Percentiles rank a stretch among this genome's conserved stretches.
Conservation (phyloP, 176 grass and related monocot genomes). For the Canna indica region DNA sequence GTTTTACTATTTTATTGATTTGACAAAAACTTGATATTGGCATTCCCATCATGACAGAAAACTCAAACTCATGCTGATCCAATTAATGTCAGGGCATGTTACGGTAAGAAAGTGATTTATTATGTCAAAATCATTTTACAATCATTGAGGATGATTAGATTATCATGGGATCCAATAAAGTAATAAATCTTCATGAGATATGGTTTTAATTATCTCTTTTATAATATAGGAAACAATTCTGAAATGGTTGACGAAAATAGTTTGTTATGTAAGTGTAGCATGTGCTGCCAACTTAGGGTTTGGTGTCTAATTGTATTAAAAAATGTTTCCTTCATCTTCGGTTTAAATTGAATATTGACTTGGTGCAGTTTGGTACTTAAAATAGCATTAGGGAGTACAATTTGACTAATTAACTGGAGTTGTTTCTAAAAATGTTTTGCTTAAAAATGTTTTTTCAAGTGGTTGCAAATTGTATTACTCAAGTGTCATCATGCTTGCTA, state of each 20-base stretch:
- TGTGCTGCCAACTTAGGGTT: slow-evolving; percentile 1
- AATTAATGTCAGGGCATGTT: too few species aligned
- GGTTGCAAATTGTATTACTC: too few species aligned
- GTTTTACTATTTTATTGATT: too few species aligned
- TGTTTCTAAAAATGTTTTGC: too few species aligned
- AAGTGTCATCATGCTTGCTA: too few species aligned
- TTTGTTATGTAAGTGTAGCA: too few species aligned
- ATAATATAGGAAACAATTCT: too few species aligned
- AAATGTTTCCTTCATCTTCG: not conserved
- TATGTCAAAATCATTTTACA: not conserved
- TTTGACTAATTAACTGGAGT: too few species aligned
- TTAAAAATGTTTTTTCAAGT: too few species aligned
- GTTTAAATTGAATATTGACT: not conserved
- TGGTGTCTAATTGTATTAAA: not conserved
- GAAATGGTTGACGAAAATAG: too few species aligned
- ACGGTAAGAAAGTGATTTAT: not conserved
- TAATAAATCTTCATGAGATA: not conserved
- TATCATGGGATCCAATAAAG: not conserved
- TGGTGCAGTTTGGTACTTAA: not conserved
- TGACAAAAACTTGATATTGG: too few species aligned
- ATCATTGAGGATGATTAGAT: not conserved
- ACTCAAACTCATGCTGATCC: too few species aligned
- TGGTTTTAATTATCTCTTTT: not conserved
- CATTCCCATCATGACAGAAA: not conserved
- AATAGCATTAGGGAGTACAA: not conserved